These are phyloP conservation scores for Neoarthrinium moseri DNA, from an alignment of 2,329 filamentous ascomycete species.

Conservation along the genomic window DNA sequence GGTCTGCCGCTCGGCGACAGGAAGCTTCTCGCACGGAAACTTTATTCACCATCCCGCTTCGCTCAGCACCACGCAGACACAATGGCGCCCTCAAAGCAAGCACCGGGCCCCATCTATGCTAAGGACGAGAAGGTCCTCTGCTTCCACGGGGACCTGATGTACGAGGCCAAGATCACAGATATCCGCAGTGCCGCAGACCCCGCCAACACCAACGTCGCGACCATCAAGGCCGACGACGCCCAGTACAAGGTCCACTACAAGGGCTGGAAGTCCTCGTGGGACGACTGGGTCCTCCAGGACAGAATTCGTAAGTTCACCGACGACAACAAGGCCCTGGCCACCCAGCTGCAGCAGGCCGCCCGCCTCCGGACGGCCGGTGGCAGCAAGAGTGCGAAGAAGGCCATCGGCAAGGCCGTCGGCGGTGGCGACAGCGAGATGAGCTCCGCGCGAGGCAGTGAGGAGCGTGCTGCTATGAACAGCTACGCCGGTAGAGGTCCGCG, in stretches of 20 bases:
- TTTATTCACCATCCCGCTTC: too few relatives aligned
- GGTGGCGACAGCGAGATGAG: conserved; percentile 55
- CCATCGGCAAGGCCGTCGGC: conserved; percentile 40
- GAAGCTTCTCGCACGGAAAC: neutral
- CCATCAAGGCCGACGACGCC: conserved; percentile 64
- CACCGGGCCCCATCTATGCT: conserved; percentile 46
- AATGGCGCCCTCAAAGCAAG: conserved; percentile 41
- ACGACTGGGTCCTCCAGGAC: conserved; percentile 96
- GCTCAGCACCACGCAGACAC: too few relatives aligned
- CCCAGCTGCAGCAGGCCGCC: conserved; percentile 62
- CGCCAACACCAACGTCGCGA: conserved; percentile 57
- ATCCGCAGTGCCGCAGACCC: conserved; percentile 41
- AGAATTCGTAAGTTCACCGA: conserved; percentile 92
- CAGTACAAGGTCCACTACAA: conserved; percentile 98
- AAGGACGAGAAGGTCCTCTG: conserved; percentile 95
- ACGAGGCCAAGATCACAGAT: conserved; percentile 94
- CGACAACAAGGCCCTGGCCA: conserved; percentile 88
- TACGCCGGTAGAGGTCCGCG: conserved; percentile 68
- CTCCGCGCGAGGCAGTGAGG: conserved; percentile 73
- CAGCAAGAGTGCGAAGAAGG: conserved; percentile 45
- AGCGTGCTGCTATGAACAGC: conserved; percentile 63
- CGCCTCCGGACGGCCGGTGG: conserved; percentile 23
- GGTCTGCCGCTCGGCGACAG: too few relatives aligned
- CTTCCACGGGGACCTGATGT: conserved; percentile 95
- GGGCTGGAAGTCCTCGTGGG: conserved; percentile 99